These are phyloP conservation scores for Epichloe coenophiala DNA, from an alignment of 2,329 filamentous ascomycete species.

Conservation along the genomic window DNA sequence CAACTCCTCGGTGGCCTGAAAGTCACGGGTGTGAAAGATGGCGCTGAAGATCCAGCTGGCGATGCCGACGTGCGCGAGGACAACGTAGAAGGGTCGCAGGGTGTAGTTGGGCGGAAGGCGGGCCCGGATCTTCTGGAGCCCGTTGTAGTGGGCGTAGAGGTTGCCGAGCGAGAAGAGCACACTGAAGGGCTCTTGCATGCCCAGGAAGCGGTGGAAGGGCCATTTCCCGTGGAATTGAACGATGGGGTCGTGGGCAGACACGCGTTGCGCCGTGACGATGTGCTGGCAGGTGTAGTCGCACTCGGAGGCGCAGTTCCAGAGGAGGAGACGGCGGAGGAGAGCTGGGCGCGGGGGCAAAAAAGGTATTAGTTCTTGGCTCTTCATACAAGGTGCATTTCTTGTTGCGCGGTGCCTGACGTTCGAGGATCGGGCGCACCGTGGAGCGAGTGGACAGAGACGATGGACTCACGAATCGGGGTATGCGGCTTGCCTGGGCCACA, in stretches of 20 bases:
- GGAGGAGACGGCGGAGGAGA: slow-evolving; percentile 67
- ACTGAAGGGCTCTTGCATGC: slow-evolving; percentile 88
- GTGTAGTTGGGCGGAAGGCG: slow-evolving; percentile 60
- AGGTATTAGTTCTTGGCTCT: background rate
- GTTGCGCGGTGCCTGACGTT: background rate
- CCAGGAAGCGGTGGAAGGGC: slow-evolving; percentile 83
- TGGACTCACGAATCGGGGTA: slow-evolving; percentile 54
- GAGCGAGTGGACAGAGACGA: background rate
- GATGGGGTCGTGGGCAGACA: slow-evolving; percentile 51
- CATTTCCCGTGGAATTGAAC: slow-evolving; percentile 98
- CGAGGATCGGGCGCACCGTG: background rate
- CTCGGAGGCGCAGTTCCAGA: slow-evolving; percentile 87
- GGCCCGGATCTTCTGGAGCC: slow-evolving; percentile 56
- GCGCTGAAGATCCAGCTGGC: slow-evolving; percentile 79
- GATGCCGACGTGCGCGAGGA: slow-evolving; percentile 69
- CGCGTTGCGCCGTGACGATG: slow-evolving; percentile 63
- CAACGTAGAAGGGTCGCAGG: slow-evolving; percentile 66
- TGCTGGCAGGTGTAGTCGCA: slow-evolving; percentile 98
- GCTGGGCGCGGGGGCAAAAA: slow-evolving; percentile 35
- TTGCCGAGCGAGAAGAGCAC: slow-evolving; percentile 91
- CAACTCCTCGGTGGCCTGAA: slow-evolving; percentile 72
- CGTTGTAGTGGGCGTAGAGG: slow-evolving; percentile 70
- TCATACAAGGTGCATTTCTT: background rate
- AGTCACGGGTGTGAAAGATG: slow-evolving; percentile 87
- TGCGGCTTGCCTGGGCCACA: slow-evolving; percentile 49